Base-by-base conservation (phyloP, 306 rosid genomes). In the Crataegus laevigata region DNA sequence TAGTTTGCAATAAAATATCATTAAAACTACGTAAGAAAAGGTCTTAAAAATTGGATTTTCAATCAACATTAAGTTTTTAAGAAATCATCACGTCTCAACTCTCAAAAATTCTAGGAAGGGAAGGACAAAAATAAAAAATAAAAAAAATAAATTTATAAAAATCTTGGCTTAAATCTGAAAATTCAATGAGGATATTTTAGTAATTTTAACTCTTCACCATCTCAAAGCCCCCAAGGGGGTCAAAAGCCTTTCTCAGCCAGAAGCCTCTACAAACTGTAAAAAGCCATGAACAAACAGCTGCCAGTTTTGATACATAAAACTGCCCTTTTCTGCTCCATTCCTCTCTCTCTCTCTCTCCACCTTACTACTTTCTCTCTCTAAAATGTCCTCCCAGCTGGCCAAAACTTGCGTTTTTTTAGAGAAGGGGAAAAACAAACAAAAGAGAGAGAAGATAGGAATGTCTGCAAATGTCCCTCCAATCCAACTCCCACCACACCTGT, bases 391-490 rank as follows among this genome's bases (percentile, higher is more conserved):
- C 54, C 1, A 15, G 21, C 40, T 36, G 40, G 40, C 40, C 40
- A 36, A 36, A 36, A 36, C 40, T 36, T 36, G 40, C 40, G 40
- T 36, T 36, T 9, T 8, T 38, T 38, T 8, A 38, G 11, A 8
- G 11, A 38, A 59, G 34, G 59, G 63, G 72, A 59, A 34, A 66
- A 65, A 73, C 36, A 66, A 65, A 73, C 26, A 66, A 57, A 66
- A 75, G 78, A 52, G 79, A 26, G 54, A 18, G 6, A 50, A 79
- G 63, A 63, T 42, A 51, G 77, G 45, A 57, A 65, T 59, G 81
- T 58, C 87, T 71, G 61, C 82, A 45, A 76, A 69, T 79, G 57
- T 79, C 85, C 67, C 67, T 79, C 88, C 78, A 77, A 70, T 17
- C 54, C 21, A 50, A 21, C 81, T 34, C 50, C 50, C 22, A 65